Percentiles rank a stretch among this genome's conserved stretches.
phyloP scores from a whole-genome alignment of 805 yeast species.

The Scheffersomyces coipomensis region DNA sequence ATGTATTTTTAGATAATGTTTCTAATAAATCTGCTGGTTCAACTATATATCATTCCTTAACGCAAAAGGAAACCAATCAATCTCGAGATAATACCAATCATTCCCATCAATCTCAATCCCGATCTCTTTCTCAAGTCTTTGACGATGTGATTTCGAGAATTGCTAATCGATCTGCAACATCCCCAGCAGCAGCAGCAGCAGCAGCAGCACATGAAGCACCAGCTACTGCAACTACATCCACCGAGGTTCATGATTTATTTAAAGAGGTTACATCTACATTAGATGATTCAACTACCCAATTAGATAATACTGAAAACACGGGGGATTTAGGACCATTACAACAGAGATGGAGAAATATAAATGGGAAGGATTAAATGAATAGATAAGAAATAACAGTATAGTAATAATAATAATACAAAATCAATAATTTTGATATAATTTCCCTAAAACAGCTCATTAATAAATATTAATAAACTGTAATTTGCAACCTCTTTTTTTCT shows the following conservation, averaged over 20 bases:
- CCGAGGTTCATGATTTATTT: not conserved
- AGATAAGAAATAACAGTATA: too few species aligned
- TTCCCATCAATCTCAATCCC: conserved; percentile 14
- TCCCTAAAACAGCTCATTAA: too few species aligned
- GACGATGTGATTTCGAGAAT: conserved; percentile 21
- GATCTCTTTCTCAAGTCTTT: conserved; percentile 31
- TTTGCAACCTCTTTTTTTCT: too few species aligned
- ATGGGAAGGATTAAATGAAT: conserved; percentile 4
- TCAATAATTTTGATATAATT: too few species aligned
- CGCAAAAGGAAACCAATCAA: conserved; percentile 6
- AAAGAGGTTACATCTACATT: not conserved
- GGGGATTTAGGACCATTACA: conserved; percentile 6
- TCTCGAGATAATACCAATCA: conserved; percentile 15
- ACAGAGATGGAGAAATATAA: conserved; percentile 4
- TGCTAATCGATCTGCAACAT: not conserved
- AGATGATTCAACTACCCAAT: not conserved
- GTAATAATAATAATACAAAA: not conserved
- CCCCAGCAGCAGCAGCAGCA: not conserved
- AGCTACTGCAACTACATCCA: too few species aligned
- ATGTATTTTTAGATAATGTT: conserved; percentile 31
- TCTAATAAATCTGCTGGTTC: conserved; percentile 15
- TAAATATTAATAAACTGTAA: too few species aligned
- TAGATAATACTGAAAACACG: conserved; percentile 5
- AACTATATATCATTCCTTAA: conserved; percentile 31
- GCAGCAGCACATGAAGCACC: too few species aligned